Conservation (phyloP, 805 yeast genomes). For the Kregervanrija pseudodelftensis region DNA sequence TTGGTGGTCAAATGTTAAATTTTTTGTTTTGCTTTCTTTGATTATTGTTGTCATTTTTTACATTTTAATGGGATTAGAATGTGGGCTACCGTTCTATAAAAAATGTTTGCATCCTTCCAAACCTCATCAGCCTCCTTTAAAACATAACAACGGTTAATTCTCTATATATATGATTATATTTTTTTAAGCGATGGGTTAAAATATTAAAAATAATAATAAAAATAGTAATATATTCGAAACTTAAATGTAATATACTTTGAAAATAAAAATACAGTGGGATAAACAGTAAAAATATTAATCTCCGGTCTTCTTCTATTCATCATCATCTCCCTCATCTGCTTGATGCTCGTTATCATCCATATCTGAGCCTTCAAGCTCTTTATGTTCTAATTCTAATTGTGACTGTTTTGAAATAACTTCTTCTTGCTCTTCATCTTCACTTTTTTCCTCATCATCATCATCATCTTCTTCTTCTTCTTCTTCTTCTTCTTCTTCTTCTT, state of each 20-base stretch:
- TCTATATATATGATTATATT: too few relatives aligned
- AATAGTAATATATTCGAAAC: too few relatives aligned
- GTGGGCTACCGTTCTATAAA: conserved; percentile 46
- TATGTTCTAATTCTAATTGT: conserved; percentile 19
- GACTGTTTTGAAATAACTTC: conserved; percentile 4
- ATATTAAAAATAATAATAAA: too few relatives aligned
- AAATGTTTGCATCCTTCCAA: conserved; percentile 31
- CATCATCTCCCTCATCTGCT: conserved; percentile 10
- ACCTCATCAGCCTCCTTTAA: conserved; percentile 21
- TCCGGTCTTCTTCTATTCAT: conserved; percentile 6
- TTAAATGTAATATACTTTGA: too few relatives aligned
- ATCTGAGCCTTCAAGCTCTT: conserved; percentile 20
- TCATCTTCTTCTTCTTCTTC: conserved; percentile 15
- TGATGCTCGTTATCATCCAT: conserved; percentile 7
- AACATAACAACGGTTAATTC: too few relatives aligned
- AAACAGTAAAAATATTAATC: background rate
- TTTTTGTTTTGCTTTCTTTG: conserved; percentile 26
- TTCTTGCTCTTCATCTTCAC: conserved; percentile 14
- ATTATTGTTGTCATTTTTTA: conserved; percentile 32
- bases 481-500: conserved; percentile 15
- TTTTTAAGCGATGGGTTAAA: too few relatives aligned
- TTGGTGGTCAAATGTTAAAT: conserved; percentile 60
- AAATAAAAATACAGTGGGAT: background rate
- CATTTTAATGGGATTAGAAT: conserved; percentile 41
- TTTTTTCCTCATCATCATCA: conserved; percentile 12